Conservation (phyloP, 768 basidiomycete species). For the Mycena haematopus region DNA sequence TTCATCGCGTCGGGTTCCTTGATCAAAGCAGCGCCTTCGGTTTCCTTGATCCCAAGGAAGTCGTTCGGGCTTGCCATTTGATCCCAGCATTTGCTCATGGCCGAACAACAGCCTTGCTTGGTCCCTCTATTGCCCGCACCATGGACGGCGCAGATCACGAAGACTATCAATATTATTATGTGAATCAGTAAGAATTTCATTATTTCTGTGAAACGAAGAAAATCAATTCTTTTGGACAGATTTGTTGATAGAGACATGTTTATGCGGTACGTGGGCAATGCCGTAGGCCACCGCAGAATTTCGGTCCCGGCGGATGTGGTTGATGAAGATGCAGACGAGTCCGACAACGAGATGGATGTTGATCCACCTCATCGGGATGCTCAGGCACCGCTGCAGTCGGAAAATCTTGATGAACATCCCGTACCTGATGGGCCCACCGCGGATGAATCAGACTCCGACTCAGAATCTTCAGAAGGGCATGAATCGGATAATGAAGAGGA, state of each 20-base stretch:
- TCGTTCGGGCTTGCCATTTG: not conserved
- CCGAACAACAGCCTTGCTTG: not conserved
- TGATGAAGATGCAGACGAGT: not conserved
- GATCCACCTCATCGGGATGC: not conserved
- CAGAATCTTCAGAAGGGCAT: too few species aligned
- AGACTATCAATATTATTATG: not conserved
- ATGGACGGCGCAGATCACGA: not conserved
- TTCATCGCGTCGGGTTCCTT: not conserved
- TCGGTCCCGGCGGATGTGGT: not conserved
- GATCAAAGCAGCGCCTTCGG: not conserved
- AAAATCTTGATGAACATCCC: not conserved
- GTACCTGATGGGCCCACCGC: not conserved
- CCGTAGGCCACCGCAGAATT: not conserved
- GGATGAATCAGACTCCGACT: not conserved
- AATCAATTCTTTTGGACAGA: not conserved
- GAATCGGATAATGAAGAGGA: not conserved
- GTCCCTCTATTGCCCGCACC: not conserved
- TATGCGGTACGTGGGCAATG: not conserved
- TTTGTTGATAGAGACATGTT: slow-evolving; percentile 10
- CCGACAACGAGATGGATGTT: not conserved
- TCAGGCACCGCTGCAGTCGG: too few species aligned
- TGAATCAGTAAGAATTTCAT: not conserved
- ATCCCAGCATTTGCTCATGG: not conserved
- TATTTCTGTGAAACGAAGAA: not conserved
- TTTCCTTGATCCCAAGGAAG: not conserved